Conservation (phyloP, 2,329 filamentous ascomycete species). For the Sarocladiaceae sp. region DNA sequence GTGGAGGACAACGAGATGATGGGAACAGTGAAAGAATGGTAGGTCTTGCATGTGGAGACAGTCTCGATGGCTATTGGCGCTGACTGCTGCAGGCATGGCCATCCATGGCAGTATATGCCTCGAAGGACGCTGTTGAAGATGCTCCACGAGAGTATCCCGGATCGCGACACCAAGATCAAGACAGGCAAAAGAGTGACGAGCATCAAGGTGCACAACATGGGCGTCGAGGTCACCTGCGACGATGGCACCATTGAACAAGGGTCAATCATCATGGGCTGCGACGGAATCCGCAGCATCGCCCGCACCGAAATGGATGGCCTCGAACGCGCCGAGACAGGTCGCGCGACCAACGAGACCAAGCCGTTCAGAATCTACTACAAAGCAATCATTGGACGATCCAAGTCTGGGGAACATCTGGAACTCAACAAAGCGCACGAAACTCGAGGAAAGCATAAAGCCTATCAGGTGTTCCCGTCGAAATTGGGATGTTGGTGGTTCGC, state of each 20-base stretch:
- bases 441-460: not conserved
- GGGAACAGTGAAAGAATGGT: not conserved
- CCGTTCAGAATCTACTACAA: not conserved
- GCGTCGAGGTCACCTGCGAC: not conserved
- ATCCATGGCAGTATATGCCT: not conserved
- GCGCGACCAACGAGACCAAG: not conserved
- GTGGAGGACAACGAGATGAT: not conserved
- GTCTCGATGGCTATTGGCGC: too few species aligned
- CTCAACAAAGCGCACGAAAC: not conserved
- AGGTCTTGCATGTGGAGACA: not conserved
- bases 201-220: not conserved
- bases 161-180: not conserved
- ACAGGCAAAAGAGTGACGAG: not conserved
- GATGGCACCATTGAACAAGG: not conserved
- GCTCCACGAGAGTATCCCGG: not conserved
- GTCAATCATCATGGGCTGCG: not conserved
- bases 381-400: not conserved
- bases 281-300: not conserved
- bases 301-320: not conserved
- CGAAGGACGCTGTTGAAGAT: not conserved
- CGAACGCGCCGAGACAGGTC: not conserved
- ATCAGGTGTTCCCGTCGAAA: not conserved
- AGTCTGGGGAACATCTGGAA: not conserved
- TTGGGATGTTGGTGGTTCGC: not conserved
- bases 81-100: not conserved